Conservation (phyloP, 2,329 filamentous ascomycete species). For the Microcyclosporella mali region DNA sequence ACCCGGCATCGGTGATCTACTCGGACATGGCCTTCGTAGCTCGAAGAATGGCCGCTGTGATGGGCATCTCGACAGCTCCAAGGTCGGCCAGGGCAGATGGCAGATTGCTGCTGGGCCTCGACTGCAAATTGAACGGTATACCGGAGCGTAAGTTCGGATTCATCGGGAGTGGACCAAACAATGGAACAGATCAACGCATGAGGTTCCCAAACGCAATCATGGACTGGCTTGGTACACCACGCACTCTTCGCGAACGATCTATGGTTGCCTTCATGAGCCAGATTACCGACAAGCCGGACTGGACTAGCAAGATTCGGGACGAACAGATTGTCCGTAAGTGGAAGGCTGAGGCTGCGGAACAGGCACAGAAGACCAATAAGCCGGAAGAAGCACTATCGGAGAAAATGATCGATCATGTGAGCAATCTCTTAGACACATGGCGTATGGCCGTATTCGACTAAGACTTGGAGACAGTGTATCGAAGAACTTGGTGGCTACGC, state of each 20-base stretch:
- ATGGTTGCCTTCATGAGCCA: conserved; percentile 29
- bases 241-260: conserved; percentile 21
- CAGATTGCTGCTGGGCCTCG: too few relatives aligned
- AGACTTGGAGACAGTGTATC: conserved; percentile 11
- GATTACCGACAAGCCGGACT: conserved; percentile 30
- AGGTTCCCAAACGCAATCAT: conserved; percentile 21
- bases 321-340: conserved; percentile 25
- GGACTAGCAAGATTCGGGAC: conserved; percentile 26
- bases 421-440: too few relatives aligned
- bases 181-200: not conserved
- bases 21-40: too few relatives aligned
- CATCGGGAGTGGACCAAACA: too few relatives aligned
- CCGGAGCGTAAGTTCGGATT: too few relatives aligned
- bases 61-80: too few relatives aligned
- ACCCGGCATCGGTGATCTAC: too few relatives aligned
- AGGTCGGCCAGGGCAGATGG: too few relatives aligned
- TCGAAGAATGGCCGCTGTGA: too few relatives aligned
- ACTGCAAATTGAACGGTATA: too few relatives aligned
- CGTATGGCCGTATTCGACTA: not conserved
- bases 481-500: conserved; percentile 45
- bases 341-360: conserved; percentile 17
- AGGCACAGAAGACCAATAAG: conserved; percentile 1
- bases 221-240: conserved; percentile 13
- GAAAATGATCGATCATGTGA: conserved; percentile 25
- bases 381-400: conserved; percentile 11